Conservation (phyloP, 2,329 filamentous ascomycete species). For the Diplocarpon mali region DNA sequence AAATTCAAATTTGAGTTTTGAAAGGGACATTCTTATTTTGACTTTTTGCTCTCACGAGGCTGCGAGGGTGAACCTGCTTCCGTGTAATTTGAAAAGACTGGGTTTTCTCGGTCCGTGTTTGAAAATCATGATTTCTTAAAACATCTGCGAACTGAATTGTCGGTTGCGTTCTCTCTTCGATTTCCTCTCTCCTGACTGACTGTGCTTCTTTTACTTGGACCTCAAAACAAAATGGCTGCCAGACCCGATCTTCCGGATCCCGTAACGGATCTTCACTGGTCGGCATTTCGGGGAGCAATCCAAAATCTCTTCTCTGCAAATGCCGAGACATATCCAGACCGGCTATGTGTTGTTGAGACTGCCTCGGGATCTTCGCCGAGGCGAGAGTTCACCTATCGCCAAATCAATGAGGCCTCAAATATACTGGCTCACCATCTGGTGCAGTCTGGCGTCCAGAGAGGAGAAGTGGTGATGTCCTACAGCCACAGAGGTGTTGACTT, state of each 20-base stretch:
- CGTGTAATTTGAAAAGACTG: too few relatives aligned
- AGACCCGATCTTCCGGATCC: slow-evolving; percentile 37
- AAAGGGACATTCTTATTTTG: too few relatives aligned
- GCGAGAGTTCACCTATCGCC: slow-evolving; percentile 67
- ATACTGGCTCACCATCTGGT: slow-evolving; percentile 69
- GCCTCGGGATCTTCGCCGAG: slow-evolving; percentile 39
- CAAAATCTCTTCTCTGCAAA: slow-evolving; percentile 48
- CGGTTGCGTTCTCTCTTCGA: background rate
- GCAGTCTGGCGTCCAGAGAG: slow-evolving; percentile 58
- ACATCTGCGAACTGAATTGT: background rate
- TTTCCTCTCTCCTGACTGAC: background rate
- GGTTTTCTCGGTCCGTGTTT: background rate
- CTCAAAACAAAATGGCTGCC: slow-evolving; percentile 9
- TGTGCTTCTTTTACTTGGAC: background rate
- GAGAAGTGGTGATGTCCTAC: slow-evolving; percentile 90
- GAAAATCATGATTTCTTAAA: background rate
- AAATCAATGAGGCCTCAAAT: slow-evolving; percentile 80
- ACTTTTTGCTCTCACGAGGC: slow-evolving; percentile 3
- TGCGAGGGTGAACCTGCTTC: background rate
- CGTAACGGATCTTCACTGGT: slow-evolving; percentile 47
- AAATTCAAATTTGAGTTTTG: too few relatives aligned
- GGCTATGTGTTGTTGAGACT: slow-evolving; percentile 58
- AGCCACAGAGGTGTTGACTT: slow-evolving; percentile 73
- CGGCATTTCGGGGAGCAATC: slow-evolving; percentile 46
- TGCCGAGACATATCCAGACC: slow-evolving; percentile 52